Conservation (phyloP, 2,329 filamentous ascomycete genomes). For the Verticillium nubilum region DNA sequence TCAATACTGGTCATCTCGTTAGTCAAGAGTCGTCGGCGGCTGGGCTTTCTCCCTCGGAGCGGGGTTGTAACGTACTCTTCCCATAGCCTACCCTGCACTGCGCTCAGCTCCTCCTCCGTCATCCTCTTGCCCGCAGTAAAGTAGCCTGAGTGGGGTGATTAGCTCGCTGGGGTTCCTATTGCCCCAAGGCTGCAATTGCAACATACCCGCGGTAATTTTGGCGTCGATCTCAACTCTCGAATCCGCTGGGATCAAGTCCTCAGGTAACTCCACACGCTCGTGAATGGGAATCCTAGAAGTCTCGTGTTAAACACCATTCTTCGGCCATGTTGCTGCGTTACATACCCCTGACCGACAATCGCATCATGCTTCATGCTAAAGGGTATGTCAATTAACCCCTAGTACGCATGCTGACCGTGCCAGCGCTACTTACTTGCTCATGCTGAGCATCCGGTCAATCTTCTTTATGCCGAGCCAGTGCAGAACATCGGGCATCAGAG, state of each 20-base stretch:
- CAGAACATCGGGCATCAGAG: slow-evolving; percentile 93
- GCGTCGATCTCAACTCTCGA: slow-evolving; percentile 98
- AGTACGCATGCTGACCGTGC: not conserved
- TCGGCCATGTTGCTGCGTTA: slow-evolving; percentile 1
- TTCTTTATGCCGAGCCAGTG: slow-evolving; percentile 98
- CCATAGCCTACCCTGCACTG: slow-evolving; percentile 87
- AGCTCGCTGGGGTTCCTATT: not conserved
- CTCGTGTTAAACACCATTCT: slow-evolving; percentile 16
- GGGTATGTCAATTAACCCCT: not conserved
- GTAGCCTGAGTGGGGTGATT: slow-evolving; percentile 42
- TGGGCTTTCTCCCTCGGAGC: not conserved
- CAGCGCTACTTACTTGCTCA: slow-evolving; percentile 71
- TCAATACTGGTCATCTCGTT: not conserved
- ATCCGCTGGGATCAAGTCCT: slow-evolving; percentile 89
- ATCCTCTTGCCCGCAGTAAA: slow-evolving; percentile 87
- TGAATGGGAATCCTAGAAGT: slow-evolving; percentile 69
- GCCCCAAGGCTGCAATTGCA: not conserved
- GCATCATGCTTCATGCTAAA: slow-evolving; percentile 83
- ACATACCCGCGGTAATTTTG: slow-evolving; percentile 88
- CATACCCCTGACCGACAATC: slow-evolving; percentile 74
- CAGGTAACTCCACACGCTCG: slow-evolving; percentile 86
- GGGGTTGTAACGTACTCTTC: slow-evolving; percentile 56
- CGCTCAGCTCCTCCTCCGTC: slow-evolving; percentile 77
- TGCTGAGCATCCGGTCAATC: slow-evolving; percentile 97
- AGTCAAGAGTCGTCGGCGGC: no score